Evolutionary conservation across 345 rosid species (phyloP), one percentile per base, ranked within the genome.

Genomic region (Eucalyptus erythrocorys): DNA sequence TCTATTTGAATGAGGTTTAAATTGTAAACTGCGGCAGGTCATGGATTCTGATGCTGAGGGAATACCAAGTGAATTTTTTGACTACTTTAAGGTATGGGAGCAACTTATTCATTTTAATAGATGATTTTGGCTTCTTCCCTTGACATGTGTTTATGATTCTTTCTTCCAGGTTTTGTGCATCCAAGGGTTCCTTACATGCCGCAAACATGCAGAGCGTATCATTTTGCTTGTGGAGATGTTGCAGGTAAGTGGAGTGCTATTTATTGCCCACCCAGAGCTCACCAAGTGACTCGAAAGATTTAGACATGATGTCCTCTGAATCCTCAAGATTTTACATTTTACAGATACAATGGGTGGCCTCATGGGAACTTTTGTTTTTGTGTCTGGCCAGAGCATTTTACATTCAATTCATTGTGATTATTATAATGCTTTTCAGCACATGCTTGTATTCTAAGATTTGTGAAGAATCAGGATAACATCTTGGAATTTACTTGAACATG

Each of bases 21-120:
- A 57, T 87, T 88, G 51, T n/a, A 7, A 42, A 80, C 59, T 76
- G 61, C 64, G 59, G 88, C 89, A 98, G 99, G 99, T 98, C 88
- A 98, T 98, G 99, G 99, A 98, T 91, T 98, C 99, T 91, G 99
- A 98, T 92, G 99, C 99, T 14, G 99, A 98, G 91, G 99, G 99
- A 92, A 91, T 96, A 92, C 99, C 99, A 71, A 98, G 99, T 91
- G 99, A 98, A 94, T 97, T 97, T 94, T 98, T 98, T 90, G 99
- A 98, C 93, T 98, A 98, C 93, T 98, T 97, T 89, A 98, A 98
- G 95, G 99, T 98, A 95, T 87, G 71, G 42, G 49, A 87, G 86
- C 84, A 79, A n/a, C 48, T 87, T 88, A 51, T 49, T 85, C 66
- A 76, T 30, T 40, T 80, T 43, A 49, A 88, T 82, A 84, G 87